Conservation (phyloP, 2,329 filamentous ascomycete genomes). For the Alternaria triticimaculans region DNA sequence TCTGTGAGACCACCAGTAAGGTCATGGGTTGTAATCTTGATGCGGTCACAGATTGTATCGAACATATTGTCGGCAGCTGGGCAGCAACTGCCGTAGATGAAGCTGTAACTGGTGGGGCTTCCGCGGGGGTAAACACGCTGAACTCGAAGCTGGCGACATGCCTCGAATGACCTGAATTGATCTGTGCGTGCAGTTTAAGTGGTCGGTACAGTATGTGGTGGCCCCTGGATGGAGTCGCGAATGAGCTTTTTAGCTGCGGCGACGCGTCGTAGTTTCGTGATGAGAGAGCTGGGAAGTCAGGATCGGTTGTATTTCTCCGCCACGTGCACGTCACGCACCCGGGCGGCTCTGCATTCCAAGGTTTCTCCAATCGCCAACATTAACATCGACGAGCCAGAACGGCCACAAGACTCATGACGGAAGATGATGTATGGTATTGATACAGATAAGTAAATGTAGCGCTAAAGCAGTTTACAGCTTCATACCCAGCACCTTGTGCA, state of each 20-base stretch:
- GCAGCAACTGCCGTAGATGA: conserved; percentile 12
- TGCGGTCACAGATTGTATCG: background rate
- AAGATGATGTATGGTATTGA: background rate
- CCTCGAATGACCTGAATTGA: background rate
- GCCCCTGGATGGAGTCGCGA: background rate
- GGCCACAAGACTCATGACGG: background rate
- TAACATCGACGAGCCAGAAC: background rate
- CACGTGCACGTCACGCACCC: background rate
- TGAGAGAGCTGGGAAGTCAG: background rate
- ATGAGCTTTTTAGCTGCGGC: background rate
- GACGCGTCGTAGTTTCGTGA: background rate
- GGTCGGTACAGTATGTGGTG: background rate
- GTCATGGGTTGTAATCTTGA: background rate
- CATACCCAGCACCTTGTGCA: conserved; percentile 92
- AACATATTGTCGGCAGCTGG: conserved; percentile 6
- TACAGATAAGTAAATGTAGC: background rate
- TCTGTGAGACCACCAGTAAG: background rate
- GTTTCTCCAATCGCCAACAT: background rate
- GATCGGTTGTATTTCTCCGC: background rate
- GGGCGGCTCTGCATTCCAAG: background rate
- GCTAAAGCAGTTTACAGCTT: conserved; percentile 69
- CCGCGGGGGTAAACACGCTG: background rate
- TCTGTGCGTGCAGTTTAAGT: background rate
- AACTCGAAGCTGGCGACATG: background rate
- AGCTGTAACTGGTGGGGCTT: conserved; percentile 7